Evolutionary conservation across 495 filamentous ascomycete genomes (phyloP).

Genomic region (Schizothecium vesticola): DNA sequence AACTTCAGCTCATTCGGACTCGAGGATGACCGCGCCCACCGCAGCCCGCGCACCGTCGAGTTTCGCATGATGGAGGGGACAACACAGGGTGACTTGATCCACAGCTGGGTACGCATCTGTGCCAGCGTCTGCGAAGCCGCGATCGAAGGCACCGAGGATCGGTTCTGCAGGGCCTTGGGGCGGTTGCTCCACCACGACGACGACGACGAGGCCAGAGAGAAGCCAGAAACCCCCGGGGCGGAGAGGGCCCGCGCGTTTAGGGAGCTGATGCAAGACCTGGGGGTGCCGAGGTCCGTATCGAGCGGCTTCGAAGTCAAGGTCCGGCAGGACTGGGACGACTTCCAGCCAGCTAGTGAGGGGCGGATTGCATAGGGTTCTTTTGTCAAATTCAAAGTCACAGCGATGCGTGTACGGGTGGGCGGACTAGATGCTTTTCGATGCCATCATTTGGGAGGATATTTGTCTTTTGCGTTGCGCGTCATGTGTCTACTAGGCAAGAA

Average conservation of each 20-base stretch:
- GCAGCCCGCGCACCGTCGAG: conserved; percentile 28
- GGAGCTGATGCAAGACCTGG: conserved; percentile 25
- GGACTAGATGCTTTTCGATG: neutral
- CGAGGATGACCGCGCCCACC: conserved; percentile 27
- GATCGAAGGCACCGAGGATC: conserved; percentile 9
- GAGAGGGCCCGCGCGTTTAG: conserved; percentile 19
- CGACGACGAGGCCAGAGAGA: neutral
- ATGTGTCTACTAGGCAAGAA: neutral
- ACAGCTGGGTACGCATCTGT: conserved; percentile 27
- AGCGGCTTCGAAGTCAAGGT: conserved; percentile 22
- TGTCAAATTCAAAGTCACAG: neutral
- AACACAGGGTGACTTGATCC: conserved; percentile 11
- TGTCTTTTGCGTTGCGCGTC: neutral
- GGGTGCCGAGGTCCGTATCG: conserved; percentile 13
- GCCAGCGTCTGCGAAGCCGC: conserved; percentile 19
- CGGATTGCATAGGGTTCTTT: neutral
- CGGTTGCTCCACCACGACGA: conserved; percentile 3
- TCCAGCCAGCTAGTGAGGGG: neutral
- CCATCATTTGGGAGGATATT: neutral
- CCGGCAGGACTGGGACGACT: conserved; percentile 6
- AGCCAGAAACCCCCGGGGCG: neutral
- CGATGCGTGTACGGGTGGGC: neutral
- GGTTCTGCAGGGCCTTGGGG: conserved; percentile 13
- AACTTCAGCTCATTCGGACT: conserved; percentile 32
- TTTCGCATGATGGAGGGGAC: conserved; percentile 35